phyloP scores from a whole-genome alignment of 2,329 filamentous ascomycete species.

The Penicillium thymicola region DNA sequence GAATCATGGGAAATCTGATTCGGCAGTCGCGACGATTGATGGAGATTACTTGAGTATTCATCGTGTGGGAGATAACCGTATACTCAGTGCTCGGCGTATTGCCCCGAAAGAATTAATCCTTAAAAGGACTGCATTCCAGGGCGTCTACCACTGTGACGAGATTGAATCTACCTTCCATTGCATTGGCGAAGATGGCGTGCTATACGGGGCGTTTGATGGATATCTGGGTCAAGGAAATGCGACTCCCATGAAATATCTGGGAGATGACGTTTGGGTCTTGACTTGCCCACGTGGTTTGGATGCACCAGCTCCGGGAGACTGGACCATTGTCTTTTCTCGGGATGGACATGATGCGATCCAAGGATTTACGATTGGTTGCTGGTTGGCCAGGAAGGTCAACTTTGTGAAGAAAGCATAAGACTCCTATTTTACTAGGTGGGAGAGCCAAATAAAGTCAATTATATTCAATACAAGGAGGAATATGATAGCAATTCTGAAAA shows the following conservation, averaged over 20 bases:
- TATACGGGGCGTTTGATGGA: constrained; percentile 46
- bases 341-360: constrained; percentile 22
- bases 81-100: constrained; percentile 24
- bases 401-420: constrained; percentile 12
- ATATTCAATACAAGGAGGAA: background rate
- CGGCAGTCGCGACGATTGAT: constrained; percentile 30
- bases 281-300: constrained; percentile 43
- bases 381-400: constrained; percentile 36
- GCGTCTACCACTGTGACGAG: constrained; percentile 38
- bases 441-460: background rate
- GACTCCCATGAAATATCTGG: constrained; percentile 39
- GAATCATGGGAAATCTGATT: constrained; percentile 16
- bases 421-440: background rate
- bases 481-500: too few species aligned
- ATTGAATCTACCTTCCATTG: constrained; percentile 39
- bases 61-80: constrained; percentile 30
- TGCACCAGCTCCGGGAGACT: constrained; percentile 43
- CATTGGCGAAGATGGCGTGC: constrained; percentile 32
- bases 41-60: constrained; percentile 30
- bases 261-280: constrained; percentile 41
- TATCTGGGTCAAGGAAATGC: constrained; percentile 41
- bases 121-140: constrained; percentile 18
- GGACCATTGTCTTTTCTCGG: constrained; percentile 41
- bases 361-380: constrained; percentile 40
- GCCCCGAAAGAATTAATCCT: constrained; percentile 6